phyloP scores from a whole-genome alignment of 2,329 filamentous ascomycete species.

The Aspergillus bombycis region DNA sequence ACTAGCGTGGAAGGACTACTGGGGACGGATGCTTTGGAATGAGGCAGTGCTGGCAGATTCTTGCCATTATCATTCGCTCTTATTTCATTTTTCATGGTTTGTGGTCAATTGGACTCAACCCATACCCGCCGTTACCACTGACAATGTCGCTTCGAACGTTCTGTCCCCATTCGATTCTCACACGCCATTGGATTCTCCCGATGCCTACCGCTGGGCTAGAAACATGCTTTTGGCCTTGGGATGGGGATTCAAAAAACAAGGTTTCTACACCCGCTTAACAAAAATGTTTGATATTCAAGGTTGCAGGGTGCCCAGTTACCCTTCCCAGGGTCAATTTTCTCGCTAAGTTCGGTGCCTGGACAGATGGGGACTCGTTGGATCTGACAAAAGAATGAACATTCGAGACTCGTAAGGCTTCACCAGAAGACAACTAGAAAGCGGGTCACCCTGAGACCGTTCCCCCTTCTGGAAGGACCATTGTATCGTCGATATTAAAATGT shows the following conservation, averaged over 20 bases:
- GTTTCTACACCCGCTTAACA: not conserved
- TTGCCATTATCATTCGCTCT: slow-evolving; percentile 11
- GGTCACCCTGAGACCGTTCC: not conserved
- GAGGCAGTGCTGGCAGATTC: slow-evolving; percentile 28
- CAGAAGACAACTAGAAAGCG: slow-evolving; percentile 1
- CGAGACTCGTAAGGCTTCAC: not conserved
- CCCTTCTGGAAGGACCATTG: not conserved
- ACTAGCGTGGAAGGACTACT: slow-evolving; percentile 20
- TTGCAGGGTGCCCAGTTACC: not conserved
- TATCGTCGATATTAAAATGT: slow-evolving; percentile 5
- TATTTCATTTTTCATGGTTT: slow-evolving; percentile 11
- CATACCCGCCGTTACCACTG: slow-evolving; percentile 9
- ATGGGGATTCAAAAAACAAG: not conserved
- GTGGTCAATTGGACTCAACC: slow-evolving; percentile 4
- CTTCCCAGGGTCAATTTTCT: not conserved
- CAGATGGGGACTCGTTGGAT: not conserved
- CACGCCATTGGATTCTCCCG: slow-evolving; percentile 9
- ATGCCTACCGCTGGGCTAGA: not conserved
- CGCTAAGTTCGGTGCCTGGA: not conserved
- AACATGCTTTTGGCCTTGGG: not conserved
- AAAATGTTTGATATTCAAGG: slow-evolving; percentile 1
- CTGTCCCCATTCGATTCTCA: slow-evolving; percentile 5
- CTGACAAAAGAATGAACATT: not conserved
- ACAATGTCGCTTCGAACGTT: slow-evolving; percentile 9
- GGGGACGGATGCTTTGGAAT: slow-evolving; percentile 20